Conservation (phyloP, 257 asterid genomes). For the Nicotiana knightiana region DNA sequence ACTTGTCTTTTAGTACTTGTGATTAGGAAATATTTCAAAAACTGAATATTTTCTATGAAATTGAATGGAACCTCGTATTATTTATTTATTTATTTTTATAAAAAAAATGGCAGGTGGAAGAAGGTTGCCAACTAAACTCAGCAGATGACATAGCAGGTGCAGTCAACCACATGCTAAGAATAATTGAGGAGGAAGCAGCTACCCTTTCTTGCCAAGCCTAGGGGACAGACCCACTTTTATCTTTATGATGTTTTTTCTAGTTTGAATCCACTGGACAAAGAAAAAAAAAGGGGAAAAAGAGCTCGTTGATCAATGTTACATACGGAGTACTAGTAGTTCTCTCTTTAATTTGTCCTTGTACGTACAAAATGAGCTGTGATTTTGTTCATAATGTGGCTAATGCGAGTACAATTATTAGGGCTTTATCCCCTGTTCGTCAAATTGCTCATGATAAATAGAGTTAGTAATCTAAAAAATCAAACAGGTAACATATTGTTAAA, state of each 20-base stretch:
- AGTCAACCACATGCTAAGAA: constrained; percentile 88
- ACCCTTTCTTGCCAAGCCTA: constrained; percentile 54
- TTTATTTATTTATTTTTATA: background rate
- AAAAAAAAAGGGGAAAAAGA: background rate
- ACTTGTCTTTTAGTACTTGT: constrained; percentile 7
- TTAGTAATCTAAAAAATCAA: no score
- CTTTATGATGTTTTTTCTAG: background rate
- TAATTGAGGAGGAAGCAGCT: constrained; percentile 77
- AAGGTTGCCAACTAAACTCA: constrained; percentile 82
- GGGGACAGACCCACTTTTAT: constrained; percentile 10
- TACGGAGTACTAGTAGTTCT: constrained; percentile 11
- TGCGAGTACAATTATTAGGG: background rate
- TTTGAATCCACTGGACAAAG: background rate
- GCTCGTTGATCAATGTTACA: constrained; percentile 4
- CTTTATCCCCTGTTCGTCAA: background rate
- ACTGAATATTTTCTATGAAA: background rate
- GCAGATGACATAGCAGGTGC: constrained; percentile 91
- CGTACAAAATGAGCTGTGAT: constrained; percentile 13
- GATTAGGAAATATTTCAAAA: background rate
- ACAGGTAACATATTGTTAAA: no score
- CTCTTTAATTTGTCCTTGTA: constrained; percentile 1
- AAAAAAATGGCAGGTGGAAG: constrained; percentile 65
- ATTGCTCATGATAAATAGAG: no score
- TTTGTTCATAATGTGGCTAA: background rate
- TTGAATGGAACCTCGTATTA: background rate